Evolutionary conservation across 2,329 filamentous ascomycete species (phyloP), one percentile per base, ranked within the genome.

Genomic region (Diaporthe destruens): DNA sequence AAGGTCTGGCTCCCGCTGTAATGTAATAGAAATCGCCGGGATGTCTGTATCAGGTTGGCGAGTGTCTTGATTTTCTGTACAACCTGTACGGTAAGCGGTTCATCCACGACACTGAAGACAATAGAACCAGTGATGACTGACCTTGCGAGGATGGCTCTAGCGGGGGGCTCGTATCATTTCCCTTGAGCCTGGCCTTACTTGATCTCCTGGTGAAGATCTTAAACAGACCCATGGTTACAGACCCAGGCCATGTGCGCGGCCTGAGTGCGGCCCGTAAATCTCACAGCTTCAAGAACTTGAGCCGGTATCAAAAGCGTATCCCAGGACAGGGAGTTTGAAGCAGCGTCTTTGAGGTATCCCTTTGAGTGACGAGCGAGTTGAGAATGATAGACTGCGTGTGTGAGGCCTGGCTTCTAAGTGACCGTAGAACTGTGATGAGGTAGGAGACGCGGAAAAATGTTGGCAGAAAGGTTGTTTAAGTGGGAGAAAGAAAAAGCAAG

Each of bases 151-250:
- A 20, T 3, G 59, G 25, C 3, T 39, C 70, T 11, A 20, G 29
- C 8, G 25, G 25, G 12, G 42, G 44, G 36, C 59, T 66, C 16
- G 18, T 29, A 6, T 49, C 44, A 23, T 63, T 18, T 36, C 44
- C 53, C 18, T 49, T 32, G 1, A 8, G 78, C 20, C 53, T 68
- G 54, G 74, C 74, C 49, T 74, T 72, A 67, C 72, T 72, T 65
- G 76, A 75, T 71, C 78, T 80, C 73, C 77, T 79, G 54, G 80
- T 79, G 25, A 83, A 76, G 55, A 82, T 80, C 71, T 75, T 79
- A 57, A 82, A 75, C 44, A 82, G 76, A 63, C 82, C 81, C 82
- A 83, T 83, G 56, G 73, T 79, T 74, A 57, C 71, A 65, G 72
- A 54, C 34, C 14, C 18, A 49, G 51, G 66, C 56, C 71, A 70